Conservation (phyloP, 192 early-diverging fungal species). For the Oehlia diaphana region DNA sequence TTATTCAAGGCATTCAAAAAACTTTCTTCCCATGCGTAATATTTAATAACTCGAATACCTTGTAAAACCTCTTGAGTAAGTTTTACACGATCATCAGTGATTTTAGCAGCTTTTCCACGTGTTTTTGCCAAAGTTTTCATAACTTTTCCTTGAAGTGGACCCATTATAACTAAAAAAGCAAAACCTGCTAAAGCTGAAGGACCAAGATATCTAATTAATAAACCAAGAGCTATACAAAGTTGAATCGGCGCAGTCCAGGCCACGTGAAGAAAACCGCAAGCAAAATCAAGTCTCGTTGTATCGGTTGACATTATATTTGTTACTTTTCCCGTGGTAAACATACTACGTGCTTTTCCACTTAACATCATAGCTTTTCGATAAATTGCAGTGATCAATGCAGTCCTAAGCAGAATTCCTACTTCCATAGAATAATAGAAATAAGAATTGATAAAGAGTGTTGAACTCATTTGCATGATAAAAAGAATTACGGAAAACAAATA, state of each 20-base stretch:
- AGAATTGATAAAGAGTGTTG: conserved; percentile 40
- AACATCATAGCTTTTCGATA: conserved; percentile 54
- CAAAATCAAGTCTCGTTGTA: conserved; percentile 58
- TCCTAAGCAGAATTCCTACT: conserved; percentile 44
- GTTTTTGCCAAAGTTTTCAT: conserved; percentile 36
- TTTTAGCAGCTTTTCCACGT: conserved; percentile 41
- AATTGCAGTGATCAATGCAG: conserved; percentile 46
- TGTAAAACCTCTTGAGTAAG: conserved; percentile 66
- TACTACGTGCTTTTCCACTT: conserved; percentile 45
- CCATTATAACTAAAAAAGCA: conserved; percentile 47
- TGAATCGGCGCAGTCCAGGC: conserved; percentile 49
- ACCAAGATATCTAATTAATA: conserved; percentile 54
- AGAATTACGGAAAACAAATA: conserved; percentile 40
- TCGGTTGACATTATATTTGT: conserved; percentile 79
- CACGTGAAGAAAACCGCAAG: conserved; percentile 47
- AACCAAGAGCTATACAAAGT: conserved; percentile 40
- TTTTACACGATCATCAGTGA: conserved; percentile 77
- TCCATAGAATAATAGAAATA: conserved; percentile 48
- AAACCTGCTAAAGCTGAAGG: conserved; percentile 66
- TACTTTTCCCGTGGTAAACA: conserved; percentile 62
- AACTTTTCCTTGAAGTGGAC: conserved; percentile 38
- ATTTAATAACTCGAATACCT: conserved; percentile 73
- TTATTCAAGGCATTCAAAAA: conserved; percentile 57
- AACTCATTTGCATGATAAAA: conserved; percentile 42
- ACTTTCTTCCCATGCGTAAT: conserved; percentile 69